Base-by-base conservation (phyloP, 352 stramenopile species). In the Globisporangium iwayamae region DNA sequence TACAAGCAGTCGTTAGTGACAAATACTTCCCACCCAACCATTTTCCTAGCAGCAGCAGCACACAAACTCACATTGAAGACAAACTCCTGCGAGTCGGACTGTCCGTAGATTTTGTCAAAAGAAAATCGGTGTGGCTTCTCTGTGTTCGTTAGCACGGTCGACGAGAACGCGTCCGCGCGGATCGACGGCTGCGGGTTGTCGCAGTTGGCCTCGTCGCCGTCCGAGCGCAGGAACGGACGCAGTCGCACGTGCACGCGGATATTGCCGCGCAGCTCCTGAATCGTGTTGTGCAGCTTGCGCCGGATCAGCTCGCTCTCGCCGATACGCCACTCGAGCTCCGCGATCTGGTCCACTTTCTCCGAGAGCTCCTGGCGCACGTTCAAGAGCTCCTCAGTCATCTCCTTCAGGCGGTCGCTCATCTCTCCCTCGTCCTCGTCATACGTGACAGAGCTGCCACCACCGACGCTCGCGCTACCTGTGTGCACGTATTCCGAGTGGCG, bases 181-280 rank as follows among this genome's bases (percentile, higher is more conserved):
- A 93, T 87, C 20, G 81, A 67, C 5, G 85, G 72, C 43, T 75
- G 66, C 0, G 85, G 81, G 47, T 68, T 79, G 38, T 90, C 78
- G 1, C 65, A 73, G 13, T 57, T 46, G 2, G 54, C 74, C 74
- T 93, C 80, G 14, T 69, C 64, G 30, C 85, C 81, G 58, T 98
- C 93, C 22, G 87, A 93, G 18, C 83, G 81, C 56, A 98, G 60
- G 63, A 98, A 94, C 11, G 96, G 96, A 56, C 96, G 86, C 69
- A 99, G 71, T 2, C 96, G 83, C 11, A 97, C 96, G 71, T 98
- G 98, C 3, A 99, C 98, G 39, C 98, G 92, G 69, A 99, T 97
- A 67, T 99, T 99, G 46, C 98, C 98, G 25, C 97, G 89, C 28
- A 99, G 80, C 68, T 99, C 98, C 79, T 99, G 96, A 51, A 99